A percentile compares a stretch with the other conserved stretches of the same genome.
phyloP scores from a whole-genome alignment of 1,284 basidiomycete genomes.

The Anthracocystis panici-leucophaei region DNA sequence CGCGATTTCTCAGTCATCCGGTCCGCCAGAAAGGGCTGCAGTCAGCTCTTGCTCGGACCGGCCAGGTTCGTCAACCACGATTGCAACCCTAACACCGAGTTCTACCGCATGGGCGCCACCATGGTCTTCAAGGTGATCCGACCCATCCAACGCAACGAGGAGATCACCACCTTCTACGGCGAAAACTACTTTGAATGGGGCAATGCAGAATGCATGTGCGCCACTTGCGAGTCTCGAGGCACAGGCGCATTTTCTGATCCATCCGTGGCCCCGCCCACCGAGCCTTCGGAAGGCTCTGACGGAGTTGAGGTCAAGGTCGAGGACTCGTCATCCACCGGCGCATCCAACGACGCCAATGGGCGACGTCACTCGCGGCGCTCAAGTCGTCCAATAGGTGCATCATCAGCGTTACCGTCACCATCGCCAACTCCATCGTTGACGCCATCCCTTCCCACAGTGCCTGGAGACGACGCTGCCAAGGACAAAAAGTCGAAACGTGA shows the following conservation, averaged over 20 bases:
- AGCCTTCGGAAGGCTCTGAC: conserved; percentile 9
- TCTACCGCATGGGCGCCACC: conserved; percentile 85
- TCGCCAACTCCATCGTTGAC: conserved; percentile 47
- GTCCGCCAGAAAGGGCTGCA: conserved; percentile 88
- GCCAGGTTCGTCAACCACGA: conserved; percentile 97
- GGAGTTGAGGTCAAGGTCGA: conserved; percentile 34
- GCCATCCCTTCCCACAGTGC: conserved; percentile 22
- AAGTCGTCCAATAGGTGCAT: conserved; percentile 25
- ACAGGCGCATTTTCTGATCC: conserved; percentile 73
- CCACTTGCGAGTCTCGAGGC: conserved; percentile 83
- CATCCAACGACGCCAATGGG: conserved; percentile 32
- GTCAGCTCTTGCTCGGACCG: conserved; percentile 89
- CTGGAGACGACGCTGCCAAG: conserved; percentile 25
- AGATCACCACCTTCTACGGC: conserved; percentile 76
- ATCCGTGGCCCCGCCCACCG: conserved; percentile 6
- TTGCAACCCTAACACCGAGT: conserved; percentile 87
- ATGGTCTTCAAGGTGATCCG: conserved; percentile 88
- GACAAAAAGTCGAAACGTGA: conserved; percentile 47
- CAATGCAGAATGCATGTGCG: conserved; percentile 88
- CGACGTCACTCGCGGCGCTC: conserved; percentile 42
- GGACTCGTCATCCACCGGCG: conserved; percentile 12
- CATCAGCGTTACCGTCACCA: conserved; percentile 38
- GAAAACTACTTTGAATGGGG: conserved; percentile 79
- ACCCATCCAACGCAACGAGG: conserved; percentile 83
- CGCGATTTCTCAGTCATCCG: conserved; percentile 92